A percentile compares a stretch with the other conserved stretches of the same genome.
phyloP scores from a whole-genome alignment of 306 rosid genomes.

The Lotus japonicus region DNA sequence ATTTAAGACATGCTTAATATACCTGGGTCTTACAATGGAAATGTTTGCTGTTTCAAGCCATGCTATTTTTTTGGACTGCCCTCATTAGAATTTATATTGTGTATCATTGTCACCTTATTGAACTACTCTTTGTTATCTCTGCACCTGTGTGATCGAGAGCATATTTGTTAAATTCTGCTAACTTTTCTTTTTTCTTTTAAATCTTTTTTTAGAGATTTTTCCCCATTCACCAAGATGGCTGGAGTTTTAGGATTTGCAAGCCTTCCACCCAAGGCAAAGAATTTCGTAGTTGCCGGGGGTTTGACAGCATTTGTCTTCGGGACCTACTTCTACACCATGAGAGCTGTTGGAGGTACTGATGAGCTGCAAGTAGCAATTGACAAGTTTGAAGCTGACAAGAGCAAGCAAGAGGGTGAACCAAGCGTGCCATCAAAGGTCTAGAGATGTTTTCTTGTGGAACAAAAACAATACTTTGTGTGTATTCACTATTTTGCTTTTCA shows the following conservation, averaged over 20 bases:
- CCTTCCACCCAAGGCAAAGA: slow-evolving; percentile 69
- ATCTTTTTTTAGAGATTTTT: background rate
- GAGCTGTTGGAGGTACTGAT: slow-evolving; percentile 89
- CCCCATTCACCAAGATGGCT: slow-evolving; percentile 39
- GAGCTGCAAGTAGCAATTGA: slow-evolving; percentile 84
- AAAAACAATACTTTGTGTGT: slow-evolving; percentile 3
- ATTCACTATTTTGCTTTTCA: background rate
- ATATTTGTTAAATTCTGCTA: slow-evolving; percentile 1
- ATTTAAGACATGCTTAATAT: no score
- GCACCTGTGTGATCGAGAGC: background rate
- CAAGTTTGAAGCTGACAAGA: slow-evolving; percentile 71
- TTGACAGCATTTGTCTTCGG: slow-evolving; percentile 79
- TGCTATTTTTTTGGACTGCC: no score
- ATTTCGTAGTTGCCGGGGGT: slow-evolving; percentile 77
- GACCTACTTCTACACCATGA: slow-evolving; percentile 86
- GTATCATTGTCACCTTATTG: no score
- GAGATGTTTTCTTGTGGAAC: background rate
- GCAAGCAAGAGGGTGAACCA: slow-evolving; percentile 30
- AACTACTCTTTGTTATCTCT: background rate
- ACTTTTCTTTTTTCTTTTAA: no score
- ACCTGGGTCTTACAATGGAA: no score
- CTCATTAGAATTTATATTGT: no score
- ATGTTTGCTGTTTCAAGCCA: no score
- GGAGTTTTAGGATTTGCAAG: slow-evolving; percentile 46
- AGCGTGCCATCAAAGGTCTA: slow-evolving; percentile 40